phyloP scores from a whole-genome alignment of 2,329 filamentous ascomycete species.

The Cytospora mali region DNA sequence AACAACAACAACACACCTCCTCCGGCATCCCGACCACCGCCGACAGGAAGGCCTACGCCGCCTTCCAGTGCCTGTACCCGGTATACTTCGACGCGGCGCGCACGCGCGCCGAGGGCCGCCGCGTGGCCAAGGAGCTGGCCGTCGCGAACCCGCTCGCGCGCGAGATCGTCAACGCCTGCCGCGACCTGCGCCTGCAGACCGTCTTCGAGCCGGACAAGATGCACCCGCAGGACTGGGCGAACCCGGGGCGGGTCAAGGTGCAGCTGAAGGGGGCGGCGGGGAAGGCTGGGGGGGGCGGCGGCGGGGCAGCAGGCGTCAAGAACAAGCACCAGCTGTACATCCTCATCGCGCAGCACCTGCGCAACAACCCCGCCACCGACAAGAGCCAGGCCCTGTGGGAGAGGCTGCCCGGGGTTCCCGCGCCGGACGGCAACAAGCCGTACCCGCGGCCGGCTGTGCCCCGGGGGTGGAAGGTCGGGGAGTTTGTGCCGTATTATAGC shows the following conservation, averaged over 20 bases:
- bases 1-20: slow-evolving; percentile 32
- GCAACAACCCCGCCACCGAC: slow-evolving; percentile 75
- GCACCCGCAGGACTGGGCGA: slow-evolving; percentile 97
- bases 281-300: slow-evolving; percentile 32
- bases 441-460: slow-evolving; percentile 76
- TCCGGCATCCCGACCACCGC: slow-evolving; percentile 41
- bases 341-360: slow-evolving; percentile 76
- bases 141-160: slow-evolving; percentile 84
- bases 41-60: slow-evolving; percentile 64
- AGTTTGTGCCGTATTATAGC: slow-evolving; percentile 82
- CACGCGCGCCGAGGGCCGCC: slow-evolving; percentile 76
- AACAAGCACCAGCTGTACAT: slow-evolving; percentile 87
- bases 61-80: slow-evolving; percentile 90
- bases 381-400: slow-evolving; percentile 68
- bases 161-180: slow-evolving; percentile 86
- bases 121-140: slow-evolving; percentile 72
- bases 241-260: slow-evolving; percentile 87
- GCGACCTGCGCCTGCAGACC: slow-evolving; percentile 68
- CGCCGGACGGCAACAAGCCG: slow-evolving; percentile 62
- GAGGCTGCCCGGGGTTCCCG: slow-evolving; percentile 72
- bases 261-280: slow-evolving; percentile 57
- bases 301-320: slow-evolving; percentile 57
- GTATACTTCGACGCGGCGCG: slow-evolving; percentile 87
- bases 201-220: slow-evolving; percentile 89
- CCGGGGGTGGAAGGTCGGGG: slow-evolving; percentile 87